Conservation (phyloP, 2,329 filamentous ascomycete genomes). For the Coleophoma cylindrospora region DNA sequence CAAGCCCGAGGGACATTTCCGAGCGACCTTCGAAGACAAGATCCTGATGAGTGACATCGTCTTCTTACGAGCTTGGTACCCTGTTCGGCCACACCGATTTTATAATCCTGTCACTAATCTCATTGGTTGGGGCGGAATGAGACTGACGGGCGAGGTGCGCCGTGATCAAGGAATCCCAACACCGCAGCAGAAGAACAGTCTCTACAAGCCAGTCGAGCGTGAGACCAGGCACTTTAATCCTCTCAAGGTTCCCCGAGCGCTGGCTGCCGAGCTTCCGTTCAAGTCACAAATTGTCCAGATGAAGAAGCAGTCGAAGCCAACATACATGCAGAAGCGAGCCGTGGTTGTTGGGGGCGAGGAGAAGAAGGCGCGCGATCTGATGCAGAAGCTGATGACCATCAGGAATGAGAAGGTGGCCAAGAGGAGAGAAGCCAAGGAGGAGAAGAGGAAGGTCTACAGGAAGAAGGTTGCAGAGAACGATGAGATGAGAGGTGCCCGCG, state of each 20-base stretch:
- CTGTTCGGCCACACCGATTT: slow-evolving; percentile 90
- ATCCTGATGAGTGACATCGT: slow-evolving; percentile 95
- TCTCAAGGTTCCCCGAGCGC: slow-evolving; percentile 65
- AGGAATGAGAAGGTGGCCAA: slow-evolving; percentile 88
- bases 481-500: slow-evolving; percentile 80
- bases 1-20: slow-evolving; percentile 92
- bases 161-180: slow-evolving; percentile 69
- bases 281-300: slow-evolving; percentile 84
- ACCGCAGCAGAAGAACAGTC: slow-evolving; percentile 76
- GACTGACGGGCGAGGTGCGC: slow-evolving; percentile 87
- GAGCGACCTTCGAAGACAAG: slow-evolving; percentile 98
- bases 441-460: slow-evolving; percentile 72
- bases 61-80: slow-evolving; percentile 95
- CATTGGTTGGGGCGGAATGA: slow-evolving; percentile 87
- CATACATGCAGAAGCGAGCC: slow-evolving; percentile 93
- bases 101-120: slow-evolving; percentile 96
- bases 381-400: slow-evolving; percentile 90
- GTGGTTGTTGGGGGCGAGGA: slow-evolving; percentile 85
- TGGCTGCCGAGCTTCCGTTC: slow-evolving; percentile 83
- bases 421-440: slow-evolving; percentile 79
- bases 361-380: slow-evolving; percentile 78
- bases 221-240: slow-evolving; percentile 72
- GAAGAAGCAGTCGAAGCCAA: slow-evolving; percentile 72
- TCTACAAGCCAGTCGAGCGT: slow-evolving; percentile 69
- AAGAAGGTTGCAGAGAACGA: slow-evolving; percentile 77